Evolutionary conservation across 73 alveolate species (phyloP), one percentile per base, ranked within the genome.

Genomic region (Paramecium primaurelia): DNA sequence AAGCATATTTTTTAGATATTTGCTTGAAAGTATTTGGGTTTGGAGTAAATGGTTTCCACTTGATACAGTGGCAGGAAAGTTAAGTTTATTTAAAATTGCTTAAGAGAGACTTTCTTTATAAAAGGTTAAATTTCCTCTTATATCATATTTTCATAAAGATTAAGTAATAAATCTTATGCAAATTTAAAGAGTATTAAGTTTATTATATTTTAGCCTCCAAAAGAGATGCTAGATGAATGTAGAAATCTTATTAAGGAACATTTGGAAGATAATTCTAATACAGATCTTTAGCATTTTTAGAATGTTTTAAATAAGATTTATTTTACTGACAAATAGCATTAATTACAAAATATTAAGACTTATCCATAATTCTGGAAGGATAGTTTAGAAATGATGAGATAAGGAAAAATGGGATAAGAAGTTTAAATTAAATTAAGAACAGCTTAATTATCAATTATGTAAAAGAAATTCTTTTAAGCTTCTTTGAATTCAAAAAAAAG

Each of bases 11-110:
- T 80, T 80, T 40, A 80, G 91, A 18, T 42, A 42, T 20, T 12
- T 44, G 26, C 73, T 80, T 8, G 91, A 80, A 47, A 45, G 91
- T 44, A 80, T 80, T 44, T 80, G 91, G 91, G 91, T 80, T 80
- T 80, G 91, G 91, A 80, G 75, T 80, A 80, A 80, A 80, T 80
- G 91, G 91, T 80, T 80, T 80, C 25, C 60, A 14, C 20, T 80
- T 45, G 71, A 42, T 45, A 44, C 12, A 0, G 44, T 22, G 25
- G 71, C 12, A 8, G 75, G 75, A 6, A 42, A 49, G 18, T 47
- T 80, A 49, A 44, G 77, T 28, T 20, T 45, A 32, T 77, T 38
- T 45, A 77, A 77, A 40, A 45, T 77, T 18, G 38, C 77, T 25
- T 47, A 45, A 22, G 91, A 80, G 30, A 42, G 91, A 25, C 58